Evolutionary conservation across 305 asterid genomes (phyloP), one percentile per base, ranked within the genome.

Genomic region (Solanum hybrid): DNA sequence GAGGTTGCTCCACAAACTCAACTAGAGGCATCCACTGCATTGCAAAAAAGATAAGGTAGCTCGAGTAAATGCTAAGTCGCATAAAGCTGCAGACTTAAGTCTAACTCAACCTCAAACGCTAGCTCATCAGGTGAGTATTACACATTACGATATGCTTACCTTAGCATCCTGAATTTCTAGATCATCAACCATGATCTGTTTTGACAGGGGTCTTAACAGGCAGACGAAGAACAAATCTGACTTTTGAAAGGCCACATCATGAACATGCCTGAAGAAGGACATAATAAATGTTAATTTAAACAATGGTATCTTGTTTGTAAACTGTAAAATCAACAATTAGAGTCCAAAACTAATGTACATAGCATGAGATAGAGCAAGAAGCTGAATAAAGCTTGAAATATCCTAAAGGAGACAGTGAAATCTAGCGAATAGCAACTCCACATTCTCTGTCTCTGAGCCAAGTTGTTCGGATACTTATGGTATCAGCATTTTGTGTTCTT

Each of bases 11-110:
- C 81, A 93, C 92, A 78, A 95, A 96, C 94, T 96, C 97, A 6
- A 89, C 94, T 88, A 95, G 89, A 26, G 94, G 94, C 99, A 96
- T 95, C 99, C 98, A 96, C 98, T 95, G 96, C 35, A 79, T 26
- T 0, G 11, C 7, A 46, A 89, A 27, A 6, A 71, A 13, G 35
- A 17, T 77, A 26, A 64, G 26, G 1, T 2, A 86, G 31, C 34
- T 64, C 10, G 4, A 64, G 46, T 69, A 86, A 85, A 64, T 29
- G 76, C 4, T 0, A 27, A n/a, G 88, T 56, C 13, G 17, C 26
- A 5, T 10, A 84, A 84, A 84, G 31, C 32, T n/a, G 9, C 31
- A 17, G 46, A 34, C 51, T 29, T 29, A 29, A 29, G 31, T 29
- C 31, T 29, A 29, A 29, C 31, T 29, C 31, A 29, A 29, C 31